These are phyloP conservation scores for Diaporthe longicolla DNA, from an alignment of 2,329 filamentous ascomycete genomes.

Conservation along the genomic window DNA sequence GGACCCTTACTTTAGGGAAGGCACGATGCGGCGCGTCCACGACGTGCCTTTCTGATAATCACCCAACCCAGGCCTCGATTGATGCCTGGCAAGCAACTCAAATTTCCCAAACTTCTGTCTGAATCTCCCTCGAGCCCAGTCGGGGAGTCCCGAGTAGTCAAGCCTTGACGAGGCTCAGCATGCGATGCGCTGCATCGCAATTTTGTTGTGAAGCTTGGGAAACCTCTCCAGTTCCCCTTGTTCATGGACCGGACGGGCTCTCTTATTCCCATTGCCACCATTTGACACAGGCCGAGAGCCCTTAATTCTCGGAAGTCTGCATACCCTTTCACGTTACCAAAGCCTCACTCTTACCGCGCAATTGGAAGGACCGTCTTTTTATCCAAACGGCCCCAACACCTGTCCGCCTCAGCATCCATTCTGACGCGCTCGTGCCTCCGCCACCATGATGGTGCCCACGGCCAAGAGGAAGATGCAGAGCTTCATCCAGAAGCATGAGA, in stretches of 20 bases:
- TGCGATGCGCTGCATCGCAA: constrained; percentile 22
- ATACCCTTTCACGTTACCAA: background rate
- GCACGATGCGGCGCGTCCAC: constrained; percentile 42
- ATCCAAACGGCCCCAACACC: background rate
- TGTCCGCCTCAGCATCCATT: background rate
- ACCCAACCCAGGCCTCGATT: background rate
- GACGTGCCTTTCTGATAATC: constrained; percentile 5
- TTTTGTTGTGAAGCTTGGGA: background rate
- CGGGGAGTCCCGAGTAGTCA: background rate
- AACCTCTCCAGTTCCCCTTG: background rate
- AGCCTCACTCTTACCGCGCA: too few species aligned
- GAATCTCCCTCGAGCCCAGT: background rate
- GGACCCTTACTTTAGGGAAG: constrained; percentile 39
- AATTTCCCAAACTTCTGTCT: background rate
- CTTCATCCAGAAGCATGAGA: constrained; percentile 45
- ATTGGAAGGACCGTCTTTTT: background rate
- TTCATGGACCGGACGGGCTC: background rate
- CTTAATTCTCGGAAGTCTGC: too few species aligned
- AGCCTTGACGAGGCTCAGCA: background rate
- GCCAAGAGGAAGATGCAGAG: constrained; percentile 53
- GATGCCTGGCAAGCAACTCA: background rate
- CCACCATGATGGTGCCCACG: constrained; percentile 49
- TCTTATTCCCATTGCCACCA: background rate
- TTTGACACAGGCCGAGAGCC: background rate
- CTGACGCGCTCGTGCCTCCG: background rate